phyloP scores from a whole-genome alignment of 306 rosid species.

The Trifolium repens region DNA sequence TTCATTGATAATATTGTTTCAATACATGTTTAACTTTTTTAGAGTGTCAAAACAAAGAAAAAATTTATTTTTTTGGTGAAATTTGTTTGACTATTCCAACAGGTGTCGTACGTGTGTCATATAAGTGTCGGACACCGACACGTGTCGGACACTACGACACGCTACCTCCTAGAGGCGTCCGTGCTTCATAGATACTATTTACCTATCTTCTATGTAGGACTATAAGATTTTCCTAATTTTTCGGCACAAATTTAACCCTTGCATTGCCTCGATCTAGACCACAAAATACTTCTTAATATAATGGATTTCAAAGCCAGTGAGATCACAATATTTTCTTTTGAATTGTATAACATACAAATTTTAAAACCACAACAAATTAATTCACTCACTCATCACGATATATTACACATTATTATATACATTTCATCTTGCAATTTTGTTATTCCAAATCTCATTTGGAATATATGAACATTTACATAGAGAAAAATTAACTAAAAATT shows the following conservation, averaged over 20 bases:
- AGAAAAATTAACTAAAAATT: background rate
- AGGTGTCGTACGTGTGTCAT: no score
- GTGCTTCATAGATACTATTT: no score
- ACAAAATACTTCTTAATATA: background rate
- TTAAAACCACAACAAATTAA: background rate
- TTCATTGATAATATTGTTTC: no score
- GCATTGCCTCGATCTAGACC: background rate
- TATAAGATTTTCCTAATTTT: background rate
- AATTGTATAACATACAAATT: background rate
- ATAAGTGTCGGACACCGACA: no score
- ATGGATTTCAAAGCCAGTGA: background rate
- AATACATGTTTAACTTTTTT: no score
- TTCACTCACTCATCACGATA: background rate
- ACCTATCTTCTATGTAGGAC: background rate
- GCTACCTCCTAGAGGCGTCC: no score
- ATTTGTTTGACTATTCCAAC: no score
- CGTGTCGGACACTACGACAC: no score
- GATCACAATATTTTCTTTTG: background rate
- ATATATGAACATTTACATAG: background rate
- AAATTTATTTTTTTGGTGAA: no score
- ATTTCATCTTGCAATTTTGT: background rate
- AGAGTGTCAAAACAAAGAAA: no score
- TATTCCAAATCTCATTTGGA: constrained; percentile 15
- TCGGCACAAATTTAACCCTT: background rate
- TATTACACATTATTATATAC: constrained; percentile 9